These are phyloP conservation scores for Camelina laxa DNA, from an alignment of 345 rosid species.

Conservation along the genomic window DNA sequence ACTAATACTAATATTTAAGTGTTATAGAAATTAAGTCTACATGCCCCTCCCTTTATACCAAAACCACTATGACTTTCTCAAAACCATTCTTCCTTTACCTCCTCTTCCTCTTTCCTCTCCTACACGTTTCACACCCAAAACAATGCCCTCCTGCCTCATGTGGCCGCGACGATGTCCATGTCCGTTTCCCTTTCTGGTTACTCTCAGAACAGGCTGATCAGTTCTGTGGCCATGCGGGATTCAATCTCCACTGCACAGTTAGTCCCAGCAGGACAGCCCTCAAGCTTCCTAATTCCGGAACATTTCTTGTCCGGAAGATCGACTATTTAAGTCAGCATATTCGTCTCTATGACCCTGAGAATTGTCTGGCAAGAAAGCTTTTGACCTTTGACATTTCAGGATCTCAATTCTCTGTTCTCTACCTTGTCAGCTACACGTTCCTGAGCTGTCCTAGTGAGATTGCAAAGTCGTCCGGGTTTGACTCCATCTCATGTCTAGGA, in stretches of 20 bases:
- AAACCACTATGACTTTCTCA: conserved; percentile 41
- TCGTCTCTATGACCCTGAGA: conserved; percentile 54
- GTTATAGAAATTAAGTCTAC: conserved; percentile 14
- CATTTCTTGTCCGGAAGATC: conserved; percentile 62
- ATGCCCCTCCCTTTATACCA: conserved; percentile 32
- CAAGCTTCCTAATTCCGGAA: conserved; percentile 56
- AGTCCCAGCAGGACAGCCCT: conserved; percentile 42
- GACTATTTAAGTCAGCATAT: conserved; percentile 57
- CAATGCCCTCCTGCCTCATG: conserved; percentile 53
- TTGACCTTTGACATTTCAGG: conserved; percentile 59
- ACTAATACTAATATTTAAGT: neutral
- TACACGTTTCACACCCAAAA: conserved; percentile 30
- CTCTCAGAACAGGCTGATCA: conserved; percentile 45
- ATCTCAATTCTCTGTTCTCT: conserved; percentile 55
- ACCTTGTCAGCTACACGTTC: conserved; percentile 58
- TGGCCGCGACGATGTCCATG: conserved; percentile 38
- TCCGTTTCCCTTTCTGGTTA: conserved; percentile 71
- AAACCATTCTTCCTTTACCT: conserved; percentile 36
- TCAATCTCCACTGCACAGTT: conserved; percentile 53
- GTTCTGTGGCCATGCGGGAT: conserved; percentile 60
- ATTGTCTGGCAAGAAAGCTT: conserved; percentile 66
- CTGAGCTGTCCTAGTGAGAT: conserved; percentile 60
- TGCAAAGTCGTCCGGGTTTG: conserved; percentile 38
- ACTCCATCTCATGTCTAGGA: conserved; percentile 58
- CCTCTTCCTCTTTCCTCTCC: conserved; percentile 50